Conservation (phyloP, 2,329 filamentous ascomycete species). For the Lachnellula subtilissima region DNA sequence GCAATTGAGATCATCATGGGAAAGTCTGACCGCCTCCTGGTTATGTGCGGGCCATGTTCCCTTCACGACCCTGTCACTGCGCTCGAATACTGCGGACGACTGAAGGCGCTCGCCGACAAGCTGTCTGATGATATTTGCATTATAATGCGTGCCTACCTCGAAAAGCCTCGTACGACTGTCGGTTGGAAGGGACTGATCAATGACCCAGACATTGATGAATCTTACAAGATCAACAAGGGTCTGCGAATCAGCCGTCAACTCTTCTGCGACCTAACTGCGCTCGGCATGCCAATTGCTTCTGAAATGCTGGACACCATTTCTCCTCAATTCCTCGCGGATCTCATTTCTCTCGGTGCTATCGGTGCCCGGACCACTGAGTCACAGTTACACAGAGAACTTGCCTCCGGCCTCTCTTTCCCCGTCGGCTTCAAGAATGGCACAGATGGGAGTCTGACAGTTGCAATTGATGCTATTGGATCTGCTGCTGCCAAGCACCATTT, state of each 20-base stretch:
- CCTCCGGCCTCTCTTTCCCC: constrained; percentile 91
- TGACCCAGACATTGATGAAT: constrained; percentile 95
- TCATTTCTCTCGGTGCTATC: constrained; percentile 92
- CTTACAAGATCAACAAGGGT: constrained; percentile 98
- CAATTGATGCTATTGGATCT: constrained; percentile 91
- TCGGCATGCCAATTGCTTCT: constrained; percentile 89
- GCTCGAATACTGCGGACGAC: constrained; percentile 77
- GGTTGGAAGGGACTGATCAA: constrained; percentile 99
- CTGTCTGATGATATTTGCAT: constrained; percentile 80
- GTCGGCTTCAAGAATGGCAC: constrained; percentile 99
- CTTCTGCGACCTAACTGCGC: constrained; percentile 81
- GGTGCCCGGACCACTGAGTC: constrained; percentile 95
- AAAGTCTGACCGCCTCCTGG: constrained; percentile 71
- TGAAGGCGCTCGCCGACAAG: constrained; percentile 73
- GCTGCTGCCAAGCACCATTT: constrained; percentile 89
- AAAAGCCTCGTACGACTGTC: constrained; percentile 96
- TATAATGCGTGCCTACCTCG: constrained; percentile 97
- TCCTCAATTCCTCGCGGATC: constrained; percentile 93
- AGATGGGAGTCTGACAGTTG: constrained; percentile 83
- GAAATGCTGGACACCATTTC: constrained; percentile 99
- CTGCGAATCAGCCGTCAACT: constrained; percentile 86
- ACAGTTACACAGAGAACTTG: constrained; percentile 92
- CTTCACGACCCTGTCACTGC: constrained; percentile 90
- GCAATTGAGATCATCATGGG: constrained; percentile 37
- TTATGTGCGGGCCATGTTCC: constrained; percentile 92